Evolutionary conservation across 108 stramenopile species (phyloP), one percentile per base, ranked within the genome.

Genomic region (Schizochytrium sp.): DNA sequence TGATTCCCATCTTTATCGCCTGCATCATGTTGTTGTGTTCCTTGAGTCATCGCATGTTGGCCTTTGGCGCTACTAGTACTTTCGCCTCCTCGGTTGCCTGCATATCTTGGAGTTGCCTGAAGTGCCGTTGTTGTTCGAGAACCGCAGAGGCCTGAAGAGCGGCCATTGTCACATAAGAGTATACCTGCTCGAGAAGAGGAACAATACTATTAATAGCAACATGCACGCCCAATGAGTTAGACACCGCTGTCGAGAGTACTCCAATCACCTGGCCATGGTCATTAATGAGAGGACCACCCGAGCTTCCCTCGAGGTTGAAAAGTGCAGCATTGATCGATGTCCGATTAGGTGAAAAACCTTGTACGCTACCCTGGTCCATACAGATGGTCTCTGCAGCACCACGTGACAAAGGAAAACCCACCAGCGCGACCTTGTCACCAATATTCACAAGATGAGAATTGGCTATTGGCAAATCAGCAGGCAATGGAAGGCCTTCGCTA

Each of bases 271-370:
- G 50, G 76, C 76, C 76, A 38, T 28, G 10, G 15, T 49, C 47
- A 53, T 83, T 83, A n/a, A 83, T 50, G 50, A 83, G 76, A 46
- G 76, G 76, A 5, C 76, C 76, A 5, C 76, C 76, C 76, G 76
- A 83, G 47, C 76, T 83, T 10, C 76, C 76, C 3, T 5, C 53
- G 0, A 55, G 76, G n/a, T 83, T 83, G 1, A 55, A 83, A 38
- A 55, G 76, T 5, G 76, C 53, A 55, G 76, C 76, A 28, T 83
- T 49, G n/a, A 83, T 83, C n/a, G 40, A 49, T 5, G 13, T 28
- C 7, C 76, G 47, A 1, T 42, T 56, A 17, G 49, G 8, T 53
- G 76, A 49, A 83, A 83, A 83, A 10, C 76, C 76, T 10, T 55
- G 50, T 38, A 83, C 76, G 53, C 47, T 55, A 40, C 76, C 76